Conservation (phyloP, 495 filamentous ascomycete genomes). For the Alectoria sarmentosa region DNA sequence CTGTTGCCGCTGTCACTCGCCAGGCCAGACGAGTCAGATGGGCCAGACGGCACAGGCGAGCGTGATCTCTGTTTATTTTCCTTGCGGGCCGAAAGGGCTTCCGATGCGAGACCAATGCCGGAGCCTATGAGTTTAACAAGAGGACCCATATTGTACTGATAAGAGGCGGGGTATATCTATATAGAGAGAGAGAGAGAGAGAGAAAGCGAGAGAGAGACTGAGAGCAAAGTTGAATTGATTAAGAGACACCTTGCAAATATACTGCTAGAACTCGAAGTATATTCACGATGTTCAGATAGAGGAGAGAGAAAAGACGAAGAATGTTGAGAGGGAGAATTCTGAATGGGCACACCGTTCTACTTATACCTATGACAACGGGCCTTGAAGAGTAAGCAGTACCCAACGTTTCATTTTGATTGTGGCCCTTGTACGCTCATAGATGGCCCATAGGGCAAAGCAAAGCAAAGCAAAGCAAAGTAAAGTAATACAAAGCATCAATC, state of each 20-base stretch:
- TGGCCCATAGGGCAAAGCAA: too few relatives aligned
- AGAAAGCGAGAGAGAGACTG: background rate
- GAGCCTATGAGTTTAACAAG: slow-evolving; percentile 12
- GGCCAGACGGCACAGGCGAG: slow-evolving; percentile 1
- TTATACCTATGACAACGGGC: background rate
- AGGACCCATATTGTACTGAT: slow-evolving; percentile 2
- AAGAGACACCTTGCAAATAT: too few relatives aligned
- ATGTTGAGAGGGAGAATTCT: background rate
- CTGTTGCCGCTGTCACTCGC: too few relatives aligned
- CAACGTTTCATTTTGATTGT: background rate
- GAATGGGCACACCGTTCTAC: background rate
- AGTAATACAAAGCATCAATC: too few relatives aligned
- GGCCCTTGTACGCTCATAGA: too few relatives aligned
- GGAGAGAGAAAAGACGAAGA: too few relatives aligned
- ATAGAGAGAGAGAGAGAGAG: background rate
- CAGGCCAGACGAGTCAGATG: background rate
- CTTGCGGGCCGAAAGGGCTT: slow-evolving; percentile 16
- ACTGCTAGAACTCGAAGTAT: too few relatives aligned
- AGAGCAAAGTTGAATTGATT: too few relatives aligned
- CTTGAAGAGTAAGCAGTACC: too few relatives aligned
- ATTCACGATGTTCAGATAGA: too few relatives aligned
- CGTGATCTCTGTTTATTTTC: slow-evolving; percentile 14
- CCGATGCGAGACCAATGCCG: slow-evolving; percentile 18
- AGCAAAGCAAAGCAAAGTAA: too few relatives aligned
- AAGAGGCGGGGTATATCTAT: too few relatives aligned